Percentiles rank a stretch among this genome's conserved stretches.
These are phyloP conservation scores for Ganoderma sinense DNA, from an alignment of 1,284 basidiomycete genomes.

Conservation along the genomic window DNA sequence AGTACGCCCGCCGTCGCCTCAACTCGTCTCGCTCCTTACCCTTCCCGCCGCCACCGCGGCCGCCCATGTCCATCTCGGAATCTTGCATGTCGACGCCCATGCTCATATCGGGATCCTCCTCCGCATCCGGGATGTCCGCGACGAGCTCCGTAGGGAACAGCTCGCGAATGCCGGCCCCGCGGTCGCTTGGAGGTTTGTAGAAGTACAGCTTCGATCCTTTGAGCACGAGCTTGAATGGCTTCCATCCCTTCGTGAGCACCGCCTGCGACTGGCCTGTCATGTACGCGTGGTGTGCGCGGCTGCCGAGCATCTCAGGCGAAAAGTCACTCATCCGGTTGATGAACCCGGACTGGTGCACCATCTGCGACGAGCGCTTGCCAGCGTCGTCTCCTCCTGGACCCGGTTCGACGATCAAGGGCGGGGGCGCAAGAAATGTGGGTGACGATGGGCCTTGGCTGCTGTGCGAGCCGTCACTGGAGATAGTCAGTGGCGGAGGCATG, in stretches of 20 bases:
- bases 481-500: constrained; percentile 23
- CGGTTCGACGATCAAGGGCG: constrained; percentile 59
- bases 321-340: constrained; percentile 73
- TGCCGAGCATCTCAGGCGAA: constrained; percentile 42
- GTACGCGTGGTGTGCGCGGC: constrained; percentile 42
- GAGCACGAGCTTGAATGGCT: constrained; percentile 81
- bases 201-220: constrained; percentile 85
- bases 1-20: constrained; percentile 75
- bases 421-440: constrained; percentile 51
- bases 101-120: constrained; percentile 33
- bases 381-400: constrained; percentile 22
- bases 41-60: constrained; percentile 35
- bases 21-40: constrained; percentile 44
- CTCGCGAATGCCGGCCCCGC: constrained; percentile 67
- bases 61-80: constrained; percentile 41
- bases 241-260: constrained; percentile 73
- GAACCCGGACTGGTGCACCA: constrained; percentile 77
- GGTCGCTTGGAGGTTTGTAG: constrained; percentile 81
- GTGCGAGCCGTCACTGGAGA: constrained; percentile 25
- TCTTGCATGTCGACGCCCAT: constrained; percentile 39
- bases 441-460: constrained; percentile 36
- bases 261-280: constrained; percentile 33
- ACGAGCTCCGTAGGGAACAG: constrained; percentile 74
- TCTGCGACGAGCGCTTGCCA: constrained; percentile 74
- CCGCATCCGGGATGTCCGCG: constrained; percentile 57